Evolutionary conservation across 805 yeast species (phyloP).

Genomic region (Wickerhamiella dianesei): DNA sequence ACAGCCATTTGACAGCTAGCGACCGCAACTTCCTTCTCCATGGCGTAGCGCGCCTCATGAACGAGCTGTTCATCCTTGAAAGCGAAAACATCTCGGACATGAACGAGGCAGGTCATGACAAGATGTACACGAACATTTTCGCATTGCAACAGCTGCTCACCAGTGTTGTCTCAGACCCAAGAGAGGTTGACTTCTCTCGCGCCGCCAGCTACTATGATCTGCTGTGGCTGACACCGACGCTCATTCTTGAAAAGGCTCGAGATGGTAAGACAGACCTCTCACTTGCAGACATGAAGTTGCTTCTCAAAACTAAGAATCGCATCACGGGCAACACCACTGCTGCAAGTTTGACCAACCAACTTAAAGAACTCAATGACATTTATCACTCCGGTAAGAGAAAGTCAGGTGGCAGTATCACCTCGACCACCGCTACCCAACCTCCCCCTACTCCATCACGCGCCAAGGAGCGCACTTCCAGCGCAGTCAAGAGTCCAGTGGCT

Average conservation of each 20-base stretch:
- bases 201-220: slow-evolving; percentile 43
- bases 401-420: not conserved
- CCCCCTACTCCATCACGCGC: not conserved
- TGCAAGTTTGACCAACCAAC: slow-evolving; percentile 8
- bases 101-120: slow-evolving; percentile 46
- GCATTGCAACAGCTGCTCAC: slow-evolving; percentile 59
- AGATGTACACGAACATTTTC: slow-evolving; percentile 45
- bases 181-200: slow-evolving; percentile 38
- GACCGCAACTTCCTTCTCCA: slow-evolving; percentile 27
- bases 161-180: slow-evolving; percentile 39
- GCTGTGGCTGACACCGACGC: slow-evolving; percentile 15
- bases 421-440: not conserved
- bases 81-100: slow-evolving; percentile 37
- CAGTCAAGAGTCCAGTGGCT: not conserved
- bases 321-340: slow-evolving; percentile 6
- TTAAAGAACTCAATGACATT: slow-evolving; percentile 8
- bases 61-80: slow-evolving; percentile 38
- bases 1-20: slow-evolving; percentile 21
- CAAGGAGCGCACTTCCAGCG: not conserved
- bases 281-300: slow-evolving; percentile 11
- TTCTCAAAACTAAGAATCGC: slow-evolving; percentile 16
- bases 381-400: not conserved
- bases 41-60: slow-evolving; percentile 42
- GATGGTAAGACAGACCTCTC: slow-evolving; percentile 14
- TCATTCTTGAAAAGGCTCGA: slow-evolving; percentile 16